phyloP scores from a whole-genome alignment of 2,329 filamentous ascomycete genomes.

The Calonectria multiphialidica region DNA sequence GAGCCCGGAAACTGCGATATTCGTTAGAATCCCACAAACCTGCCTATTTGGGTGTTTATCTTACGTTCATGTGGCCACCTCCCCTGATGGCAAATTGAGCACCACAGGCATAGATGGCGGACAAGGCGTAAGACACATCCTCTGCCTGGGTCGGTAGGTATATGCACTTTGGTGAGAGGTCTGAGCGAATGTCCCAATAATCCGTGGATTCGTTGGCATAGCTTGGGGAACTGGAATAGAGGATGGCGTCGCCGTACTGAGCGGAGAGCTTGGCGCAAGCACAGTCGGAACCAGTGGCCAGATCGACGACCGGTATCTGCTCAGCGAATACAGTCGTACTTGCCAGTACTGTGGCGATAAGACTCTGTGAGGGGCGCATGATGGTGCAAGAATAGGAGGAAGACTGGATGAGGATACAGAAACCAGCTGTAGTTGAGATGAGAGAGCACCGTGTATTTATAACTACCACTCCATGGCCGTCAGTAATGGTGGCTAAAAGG shows the following conservation, averaged over 20 bases:
- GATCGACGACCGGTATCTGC: background rate
- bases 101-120: background rate
- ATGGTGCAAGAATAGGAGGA: background rate
- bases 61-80: conserved; percentile 38
- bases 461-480: background rate
- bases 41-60: background rate
- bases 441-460: background rate
- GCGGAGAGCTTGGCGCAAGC: background rate
- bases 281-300: background rate
- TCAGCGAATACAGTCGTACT: background rate
- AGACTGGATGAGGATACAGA: background rate
- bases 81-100: conserved; percentile 33
- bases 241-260: background rate
- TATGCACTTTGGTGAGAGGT: conserved; percentile 1
- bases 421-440: background rate
- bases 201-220: background rate
- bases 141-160: conserved; percentile 1
- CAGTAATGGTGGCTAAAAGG: background rate
- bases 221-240: conserved; percentile 1
- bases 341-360: background rate
- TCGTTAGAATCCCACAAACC: background rate
- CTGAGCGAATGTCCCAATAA: conserved; percentile 8
- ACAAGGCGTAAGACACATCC: background rate
- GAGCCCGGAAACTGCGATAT: conserved; percentile 11
- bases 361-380: too few species aligned